These are phyloP conservation scores for Dacryopinax spathularia DNA, from an alignment of 768 basidiomycete genomes.

Conservation along the genomic window DNA sequence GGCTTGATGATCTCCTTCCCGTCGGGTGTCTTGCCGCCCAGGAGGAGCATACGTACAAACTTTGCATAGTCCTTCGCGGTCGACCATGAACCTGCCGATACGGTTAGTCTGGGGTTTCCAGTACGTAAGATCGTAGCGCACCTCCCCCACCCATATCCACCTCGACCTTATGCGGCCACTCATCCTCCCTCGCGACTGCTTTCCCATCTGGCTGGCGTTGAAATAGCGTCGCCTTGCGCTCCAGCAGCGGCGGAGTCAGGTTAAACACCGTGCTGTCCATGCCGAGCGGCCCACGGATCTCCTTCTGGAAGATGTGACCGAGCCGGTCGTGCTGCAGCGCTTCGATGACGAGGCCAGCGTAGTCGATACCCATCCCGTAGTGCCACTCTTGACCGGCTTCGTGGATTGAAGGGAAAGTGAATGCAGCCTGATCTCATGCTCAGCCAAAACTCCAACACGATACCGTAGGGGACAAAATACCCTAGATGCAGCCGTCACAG, in stretches of 20 bases:
- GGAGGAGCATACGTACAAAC: not conserved
- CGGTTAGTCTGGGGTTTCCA: not conserved
- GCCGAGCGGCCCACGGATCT: not conserved
- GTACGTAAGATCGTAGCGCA: not conserved
- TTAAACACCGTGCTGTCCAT: not conserved
- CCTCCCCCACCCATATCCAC: not conserved
- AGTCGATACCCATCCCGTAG: conserved; percentile 2
- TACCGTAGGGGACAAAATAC: not conserved
- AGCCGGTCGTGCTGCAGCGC: not conserved
- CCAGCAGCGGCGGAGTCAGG: not conserved
- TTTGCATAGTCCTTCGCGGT: not conserved
- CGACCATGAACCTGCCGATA: not conserved
- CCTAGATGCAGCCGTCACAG: not conserved
- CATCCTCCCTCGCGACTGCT: not conserved
- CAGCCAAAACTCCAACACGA: not conserved
- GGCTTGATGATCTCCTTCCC: not conserved
- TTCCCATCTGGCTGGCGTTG: not conserved
- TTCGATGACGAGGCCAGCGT: not conserved
- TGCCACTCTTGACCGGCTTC: not conserved
- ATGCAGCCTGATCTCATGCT: not conserved
- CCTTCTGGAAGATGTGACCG: not conserved
- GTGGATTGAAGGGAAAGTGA: not conserved
- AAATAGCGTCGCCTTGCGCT: not conserved
- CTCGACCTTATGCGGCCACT: not conserved
- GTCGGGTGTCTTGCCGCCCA: not conserved